A percentile compares a stretch with the other conserved stretches of the same genome.
phyloP scores from a whole-genome alignment of 225 moss, liverwort and hornwort species.

The Anthoceros angustus region DNA sequence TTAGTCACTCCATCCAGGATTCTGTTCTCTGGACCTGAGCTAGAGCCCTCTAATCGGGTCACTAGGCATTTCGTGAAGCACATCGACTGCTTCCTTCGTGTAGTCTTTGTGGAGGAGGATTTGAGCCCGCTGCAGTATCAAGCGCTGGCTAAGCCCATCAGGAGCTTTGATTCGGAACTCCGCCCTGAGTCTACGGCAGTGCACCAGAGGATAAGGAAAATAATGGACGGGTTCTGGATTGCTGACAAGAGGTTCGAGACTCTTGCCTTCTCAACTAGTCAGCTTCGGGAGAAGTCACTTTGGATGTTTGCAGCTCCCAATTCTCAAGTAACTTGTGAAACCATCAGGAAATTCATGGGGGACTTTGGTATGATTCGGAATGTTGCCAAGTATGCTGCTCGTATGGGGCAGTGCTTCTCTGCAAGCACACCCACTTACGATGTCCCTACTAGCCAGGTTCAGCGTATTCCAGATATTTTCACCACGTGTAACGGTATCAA shows the following conservation, averaged over 20 bases:
- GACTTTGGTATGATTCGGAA: conserved; percentile 71
- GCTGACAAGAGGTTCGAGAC: conserved; percentile 48
- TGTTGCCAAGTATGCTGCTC: conserved; percentile 84
- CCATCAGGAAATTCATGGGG: conserved; percentile 75
- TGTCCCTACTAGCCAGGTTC: conserved; percentile 51
- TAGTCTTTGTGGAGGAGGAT: conserved; percentile 82
- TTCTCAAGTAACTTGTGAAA: conserved; percentile 16
- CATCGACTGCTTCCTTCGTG: conserved; percentile 52
- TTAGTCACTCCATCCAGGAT: conserved; percentile 71
- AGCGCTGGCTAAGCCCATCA: conserved; percentile 24
- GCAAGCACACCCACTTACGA: conserved; percentile 51
- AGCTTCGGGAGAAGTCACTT: conserved; percentile 64
- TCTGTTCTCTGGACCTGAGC: conserved; percentile 60
- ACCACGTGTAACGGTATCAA: conserved; percentile 12
- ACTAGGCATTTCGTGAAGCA: conserved; percentile 27
- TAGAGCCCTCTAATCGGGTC: conserved; percentile 63
- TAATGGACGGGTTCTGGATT: conserved; percentile 51
- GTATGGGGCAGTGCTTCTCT: conserved; percentile 98
- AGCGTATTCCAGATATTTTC: conserved; percentile 49
- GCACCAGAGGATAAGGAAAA: conserved; percentile 36
- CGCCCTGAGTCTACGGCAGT: conserved; percentile 33
- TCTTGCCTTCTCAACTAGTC: conserved; percentile 80
- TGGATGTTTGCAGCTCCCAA: conserved; percentile 71
- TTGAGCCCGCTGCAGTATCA: conserved; percentile 25
- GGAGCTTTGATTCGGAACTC: conserved; percentile 7